Conservation (phyloP, 495 filamentous ascomycete species). For the Penicillium maclennaniae region DNA sequence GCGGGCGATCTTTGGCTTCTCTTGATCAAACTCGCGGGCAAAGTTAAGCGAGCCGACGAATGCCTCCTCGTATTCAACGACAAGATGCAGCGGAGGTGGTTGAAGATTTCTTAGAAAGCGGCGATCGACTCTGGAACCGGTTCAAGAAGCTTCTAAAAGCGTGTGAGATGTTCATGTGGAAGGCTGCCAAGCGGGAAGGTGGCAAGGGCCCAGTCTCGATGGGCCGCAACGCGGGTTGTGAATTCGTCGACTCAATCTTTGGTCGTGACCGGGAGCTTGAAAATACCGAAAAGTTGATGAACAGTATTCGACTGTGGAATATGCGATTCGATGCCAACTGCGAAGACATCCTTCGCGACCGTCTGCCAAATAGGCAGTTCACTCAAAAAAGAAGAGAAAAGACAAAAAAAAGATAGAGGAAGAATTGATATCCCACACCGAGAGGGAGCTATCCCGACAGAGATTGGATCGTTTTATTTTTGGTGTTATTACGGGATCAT, state of each 20-base stretch:
- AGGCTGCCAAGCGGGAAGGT: constrained; percentile 62
- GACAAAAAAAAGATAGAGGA: constrained; percentile 7
- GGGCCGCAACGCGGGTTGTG: constrained; percentile 88
- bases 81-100: constrained; percentile 74
- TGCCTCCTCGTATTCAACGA: constrained; percentile 67
- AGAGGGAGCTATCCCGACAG: background rate
- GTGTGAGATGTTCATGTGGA: constrained; percentile 93
- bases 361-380: constrained; percentile 20
- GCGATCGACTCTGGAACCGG: constrained; percentile 80
- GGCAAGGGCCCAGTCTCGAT: constrained; percentile 63
- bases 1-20: constrained; percentile 94
- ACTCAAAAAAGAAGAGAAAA: constrained; percentile 1
- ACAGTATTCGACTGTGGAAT: constrained; percentile 86
- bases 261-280: constrained; percentile 88
- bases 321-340: constrained; percentile 96
- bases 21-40: constrained; percentile 91
- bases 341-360: constrained; percentile 74
- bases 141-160: constrained; percentile 83
- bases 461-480: constrained; percentile 4
- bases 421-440: constrained; percentile 2
- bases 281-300: constrained; percentile 93
- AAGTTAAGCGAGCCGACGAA: constrained; percentile 89
- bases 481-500: constrained; percentile 15
- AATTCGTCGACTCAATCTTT: constrained; percentile 97
- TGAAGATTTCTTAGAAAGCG: constrained; percentile 87